These are phyloP conservation scores for Chaetomium tenue DNA, from an alignment of 495 filamentous ascomycete genomes.

Conservation along the genomic window DNA sequence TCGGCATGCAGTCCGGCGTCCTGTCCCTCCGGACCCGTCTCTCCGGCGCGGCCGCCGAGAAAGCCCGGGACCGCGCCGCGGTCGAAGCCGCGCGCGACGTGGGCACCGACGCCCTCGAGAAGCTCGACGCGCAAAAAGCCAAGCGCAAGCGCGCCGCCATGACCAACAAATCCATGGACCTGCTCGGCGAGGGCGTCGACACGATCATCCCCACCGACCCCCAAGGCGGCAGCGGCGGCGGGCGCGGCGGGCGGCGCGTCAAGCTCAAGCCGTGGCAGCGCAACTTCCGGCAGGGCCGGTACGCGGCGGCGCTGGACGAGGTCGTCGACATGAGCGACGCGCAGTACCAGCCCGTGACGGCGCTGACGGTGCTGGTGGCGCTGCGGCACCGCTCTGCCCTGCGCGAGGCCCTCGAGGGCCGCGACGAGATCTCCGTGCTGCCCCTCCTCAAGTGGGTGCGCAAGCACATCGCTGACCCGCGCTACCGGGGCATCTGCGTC, in stretches of 20 bases:
- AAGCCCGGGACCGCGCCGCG: conserved; percentile 72
- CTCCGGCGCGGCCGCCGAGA: conserved; percentile 75
- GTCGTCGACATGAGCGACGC: conserved; percentile 56
- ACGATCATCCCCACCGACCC: conserved; percentile 62
- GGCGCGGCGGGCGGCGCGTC: conserved; percentile 48
- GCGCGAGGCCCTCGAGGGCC: conserved; percentile 70
- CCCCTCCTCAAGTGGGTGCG: conserved; percentile 82
- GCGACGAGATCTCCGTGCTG: conserved; percentile 79
- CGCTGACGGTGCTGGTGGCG: conserved; percentile 75
- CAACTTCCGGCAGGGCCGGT: conserved; percentile 74
- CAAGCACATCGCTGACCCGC: conserved; percentile 73
- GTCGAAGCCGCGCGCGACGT: conserved; percentile 83
- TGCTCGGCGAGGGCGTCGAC: conserved; percentile 80
- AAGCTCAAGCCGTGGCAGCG: conserved; percentile 75
- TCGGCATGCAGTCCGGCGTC: conserved; percentile 89
- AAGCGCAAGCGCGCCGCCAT: conserved; percentile 67
- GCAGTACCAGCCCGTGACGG: conserved; percentile 56
- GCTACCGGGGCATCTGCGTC: conserved; percentile 70
- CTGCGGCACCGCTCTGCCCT: conserved; percentile 86
- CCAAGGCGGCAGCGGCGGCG: conserved; percentile 27
- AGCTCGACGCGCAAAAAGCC: conserved; percentile 63
- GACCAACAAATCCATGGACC: conserved; percentile 73
- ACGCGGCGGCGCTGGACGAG: conserved; percentile 71
- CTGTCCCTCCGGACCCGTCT: conserved; percentile 84
- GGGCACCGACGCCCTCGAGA: conserved; percentile 64